Percentiles rank a stretch among this genome's conserved stretches.
Evolutionary conservation across 2,329 filamentous ascomycete species (phyloP).

Genomic region (Didymella arachidicola): DNA sequence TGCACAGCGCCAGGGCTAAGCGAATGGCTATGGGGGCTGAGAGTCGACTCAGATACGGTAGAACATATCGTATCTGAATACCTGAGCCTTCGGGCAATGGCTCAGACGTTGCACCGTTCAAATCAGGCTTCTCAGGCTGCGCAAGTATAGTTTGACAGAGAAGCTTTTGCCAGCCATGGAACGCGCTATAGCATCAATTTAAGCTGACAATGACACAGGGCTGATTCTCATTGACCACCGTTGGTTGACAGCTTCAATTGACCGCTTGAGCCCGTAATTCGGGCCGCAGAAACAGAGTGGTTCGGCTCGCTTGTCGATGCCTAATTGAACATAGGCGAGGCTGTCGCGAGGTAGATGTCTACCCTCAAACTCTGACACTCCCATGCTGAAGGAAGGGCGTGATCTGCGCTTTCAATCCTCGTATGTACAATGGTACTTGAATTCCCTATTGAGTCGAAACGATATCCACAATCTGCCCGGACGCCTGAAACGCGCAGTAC

Average conservation of each 20-base stretch:
- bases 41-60: not conserved
- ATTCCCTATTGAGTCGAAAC: not conserved
- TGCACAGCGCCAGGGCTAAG: conserved; percentile 23
- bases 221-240: conserved; percentile 2
- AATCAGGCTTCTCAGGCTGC: not conserved
- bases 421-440: conserved; percentile 1
- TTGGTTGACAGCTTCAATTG: conserved; percentile 5
- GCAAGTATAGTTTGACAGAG: not conserved
- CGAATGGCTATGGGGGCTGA: conserved; percentile 21
- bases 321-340: conserved; percentile 12
- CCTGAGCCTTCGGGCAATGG: not conserved
- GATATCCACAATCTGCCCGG: not conserved
- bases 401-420: conserved; percentile 3
- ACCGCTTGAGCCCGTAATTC: conserved; percentile 15
- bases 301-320: conserved; percentile 15
- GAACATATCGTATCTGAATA: conserved; percentile 2
- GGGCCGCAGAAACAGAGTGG: conserved; percentile 12
- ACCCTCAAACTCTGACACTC: not conserved
- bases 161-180: not conserved
- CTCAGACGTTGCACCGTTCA: not conserved
- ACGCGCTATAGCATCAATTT: not conserved
- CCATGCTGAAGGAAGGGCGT: conserved; percentile 7
- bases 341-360: conserved; percentile 12
- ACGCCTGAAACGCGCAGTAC: not conserved
- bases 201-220: conserved; percentile 3